These are phyloP conservation scores for Closterium sp. DNA, from an alignment of 139 green algal genomes.

Conservation along the genomic window DNA sequence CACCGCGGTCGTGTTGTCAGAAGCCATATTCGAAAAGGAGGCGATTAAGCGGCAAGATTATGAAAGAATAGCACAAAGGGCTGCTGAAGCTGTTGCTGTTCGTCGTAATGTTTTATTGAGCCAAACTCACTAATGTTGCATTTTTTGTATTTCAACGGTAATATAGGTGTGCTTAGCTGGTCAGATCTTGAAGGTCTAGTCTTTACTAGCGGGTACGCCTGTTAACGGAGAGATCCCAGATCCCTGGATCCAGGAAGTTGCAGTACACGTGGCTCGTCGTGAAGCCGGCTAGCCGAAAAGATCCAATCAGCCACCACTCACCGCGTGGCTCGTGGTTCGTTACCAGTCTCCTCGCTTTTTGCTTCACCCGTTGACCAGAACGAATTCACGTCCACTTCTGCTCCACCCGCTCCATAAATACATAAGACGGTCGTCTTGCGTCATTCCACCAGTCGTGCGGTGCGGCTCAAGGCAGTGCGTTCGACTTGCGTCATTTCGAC, in stretches of 20 bases:
- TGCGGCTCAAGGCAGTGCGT: too few relatives aligned
- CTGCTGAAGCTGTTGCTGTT: neutral
- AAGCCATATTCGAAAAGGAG: neutral
- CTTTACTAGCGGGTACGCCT: too few relatives aligned
- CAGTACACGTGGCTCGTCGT: neutral
- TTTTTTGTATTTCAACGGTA: too few relatives aligned
- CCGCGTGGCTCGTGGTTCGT: neutral
- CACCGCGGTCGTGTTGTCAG: neutral
- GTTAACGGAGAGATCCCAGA: neutral
- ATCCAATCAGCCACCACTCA: neutral
- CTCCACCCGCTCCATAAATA: too few relatives aligned
- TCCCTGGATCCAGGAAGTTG: neutral
- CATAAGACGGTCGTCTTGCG: too few relatives aligned
- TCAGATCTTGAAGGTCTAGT: too few relatives aligned
- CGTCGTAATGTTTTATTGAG: neutral
- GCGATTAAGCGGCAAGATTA: neutral
- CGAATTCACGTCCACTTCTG: too few relatives aligned
- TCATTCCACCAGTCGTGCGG: too few relatives aligned
- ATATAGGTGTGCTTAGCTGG: too few relatives aligned
- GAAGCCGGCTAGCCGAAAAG: neutral
- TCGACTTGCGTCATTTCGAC: too few relatives aligned
- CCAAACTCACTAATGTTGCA: neutral
- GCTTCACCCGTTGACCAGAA: neutral
- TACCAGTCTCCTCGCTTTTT: neutral
- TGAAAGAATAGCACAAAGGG: neutral